phyloP scores from a whole-genome alignment of 2,329 filamentous ascomycete genomes.

The Alternaria brassicicola region DNA sequence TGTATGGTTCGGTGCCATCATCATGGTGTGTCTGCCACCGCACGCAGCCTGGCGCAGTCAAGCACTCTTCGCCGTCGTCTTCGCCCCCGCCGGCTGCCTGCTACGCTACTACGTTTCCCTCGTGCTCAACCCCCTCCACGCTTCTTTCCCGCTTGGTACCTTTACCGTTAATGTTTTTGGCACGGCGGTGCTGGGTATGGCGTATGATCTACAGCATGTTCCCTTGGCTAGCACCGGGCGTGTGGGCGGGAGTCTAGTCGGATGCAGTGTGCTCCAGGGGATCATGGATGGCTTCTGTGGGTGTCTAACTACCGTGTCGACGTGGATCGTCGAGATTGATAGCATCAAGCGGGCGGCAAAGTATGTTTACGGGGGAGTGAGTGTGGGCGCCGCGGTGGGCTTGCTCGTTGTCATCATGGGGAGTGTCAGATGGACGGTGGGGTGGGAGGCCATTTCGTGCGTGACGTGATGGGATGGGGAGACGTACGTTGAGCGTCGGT shows the following conservation, averaged over 20 bases:
- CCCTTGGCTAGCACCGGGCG: conserved; percentile 52
- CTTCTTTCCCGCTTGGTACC: conserved; percentile 82
- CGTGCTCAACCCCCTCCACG: conserved; percentile 69
- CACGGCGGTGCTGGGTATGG: conserved; percentile 74
- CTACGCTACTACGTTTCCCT: conserved; percentile 74
- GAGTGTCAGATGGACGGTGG: conserved; percentile 70
- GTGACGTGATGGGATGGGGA: neutral
- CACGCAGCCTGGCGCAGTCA: conserved; percentile 74
- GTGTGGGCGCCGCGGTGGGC: conserved; percentile 64
- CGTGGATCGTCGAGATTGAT: conserved; percentile 56
- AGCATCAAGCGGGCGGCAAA: conserved; percentile 57
- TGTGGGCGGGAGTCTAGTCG: conserved; percentile 49
- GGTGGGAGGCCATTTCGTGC: conserved; percentile 36
- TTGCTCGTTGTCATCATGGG: conserved; percentile 76
- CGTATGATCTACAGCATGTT: conserved; percentile 78
- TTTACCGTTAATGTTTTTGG: conserved; percentile 82
- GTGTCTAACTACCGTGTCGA: conserved; percentile 55
- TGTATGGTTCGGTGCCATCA: conserved; percentile 77
- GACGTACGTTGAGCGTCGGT: neutral
- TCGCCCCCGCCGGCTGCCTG: conserved; percentile 81
- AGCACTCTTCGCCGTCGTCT: conserved; percentile 77
- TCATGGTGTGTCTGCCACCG: conserved; percentile 75
- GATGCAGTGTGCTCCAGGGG: conserved; percentile 56
- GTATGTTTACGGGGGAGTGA: conserved; percentile 71
- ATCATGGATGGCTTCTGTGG: conserved; percentile 58